Evolutionary conservation across 192 early-diverging fungal genomes (phyloP).

Genomic region (Piromyces sp.): DNA sequence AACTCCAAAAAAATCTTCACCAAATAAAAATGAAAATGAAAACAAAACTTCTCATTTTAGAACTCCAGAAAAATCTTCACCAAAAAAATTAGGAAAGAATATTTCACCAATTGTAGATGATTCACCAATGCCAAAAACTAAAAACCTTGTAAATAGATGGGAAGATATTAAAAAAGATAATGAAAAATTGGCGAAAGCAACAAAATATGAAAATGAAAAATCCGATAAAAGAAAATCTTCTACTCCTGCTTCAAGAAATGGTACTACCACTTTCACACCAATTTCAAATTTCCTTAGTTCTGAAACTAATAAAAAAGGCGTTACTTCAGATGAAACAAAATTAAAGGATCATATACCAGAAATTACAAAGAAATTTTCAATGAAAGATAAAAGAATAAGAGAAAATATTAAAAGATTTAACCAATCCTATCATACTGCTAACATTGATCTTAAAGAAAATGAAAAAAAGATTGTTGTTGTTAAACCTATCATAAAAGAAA

Average conservation of each 20-base stretch:
- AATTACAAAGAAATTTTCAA: background rate
- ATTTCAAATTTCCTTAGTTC: background rate
- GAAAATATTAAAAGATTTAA: background rate
- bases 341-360: background rate
- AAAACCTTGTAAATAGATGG: background rate
- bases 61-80: background rate
- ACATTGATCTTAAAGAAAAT: background rate
- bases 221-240: background rate
- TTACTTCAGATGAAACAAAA: background rate
- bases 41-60: background rate
- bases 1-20: background rate
- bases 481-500: background rate
- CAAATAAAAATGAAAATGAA: background rate
- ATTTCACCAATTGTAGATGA: background rate
- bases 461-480: background rate
- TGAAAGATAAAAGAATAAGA: background rate
- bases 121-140: background rate
- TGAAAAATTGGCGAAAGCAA: background rate
- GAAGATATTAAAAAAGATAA: background rate
- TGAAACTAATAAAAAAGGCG: background rate
- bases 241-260: background rate
- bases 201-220: background rate
- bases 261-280: background rate
- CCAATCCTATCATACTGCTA: background rate
- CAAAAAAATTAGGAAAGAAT: background rate